Base-by-base conservation (phyloP, 2,329 filamentous ascomycete species). In the Colletotrichum sp. region DNA sequence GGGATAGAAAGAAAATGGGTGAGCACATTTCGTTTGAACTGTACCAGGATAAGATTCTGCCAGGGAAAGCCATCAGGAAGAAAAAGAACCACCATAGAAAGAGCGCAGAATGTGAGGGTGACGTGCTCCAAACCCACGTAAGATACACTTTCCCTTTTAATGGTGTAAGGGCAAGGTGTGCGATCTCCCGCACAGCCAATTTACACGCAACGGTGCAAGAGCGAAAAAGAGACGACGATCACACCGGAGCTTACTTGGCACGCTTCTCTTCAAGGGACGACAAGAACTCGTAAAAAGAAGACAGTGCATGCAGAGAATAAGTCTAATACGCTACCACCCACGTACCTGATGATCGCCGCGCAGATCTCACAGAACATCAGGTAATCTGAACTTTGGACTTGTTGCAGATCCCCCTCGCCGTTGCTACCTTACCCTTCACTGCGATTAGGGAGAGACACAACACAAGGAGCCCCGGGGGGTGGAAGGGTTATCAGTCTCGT, bases 311-410 rank as follows among this genome's bases (percentile, higher is more conserved):
- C 26, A 63, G 30, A 52, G 30, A 66, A 66, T 32, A 52, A 66
- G 39, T 16, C 24, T 32, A 36, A 66, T 32, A 62, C 52, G 34
- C 64, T 60, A 36, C 32, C 24, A 28, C 32, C 21, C 52, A 34
- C 52, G 21, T 60, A 10, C 69, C 69, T 72, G 72, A 32, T 26
- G 75, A 75, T 76, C 66, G 39, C 60, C 72, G 59, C 59, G 71
- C 16, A 64, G 75, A 75, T 75, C 71, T 67, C 55, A 71, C 72
- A 55, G 75, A 52, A 75, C 66, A 71, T 75, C 66, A 71, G 28
- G 28, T 57, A 52, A 52, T 75, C 72, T 76, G 75, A 67, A 75
- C 49, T 66, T 62, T 36, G 55, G 36, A 49, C 60, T 66, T 32
- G 71, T 66, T 67, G 71, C 71, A 44, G 66, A 67, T 71, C 71